Percentiles rank a stretch among this genome's conserved stretches.
phyloP scores from a whole-genome alignment of 257 asterid genomes.

The Ajuga chamaepitys region DNA sequence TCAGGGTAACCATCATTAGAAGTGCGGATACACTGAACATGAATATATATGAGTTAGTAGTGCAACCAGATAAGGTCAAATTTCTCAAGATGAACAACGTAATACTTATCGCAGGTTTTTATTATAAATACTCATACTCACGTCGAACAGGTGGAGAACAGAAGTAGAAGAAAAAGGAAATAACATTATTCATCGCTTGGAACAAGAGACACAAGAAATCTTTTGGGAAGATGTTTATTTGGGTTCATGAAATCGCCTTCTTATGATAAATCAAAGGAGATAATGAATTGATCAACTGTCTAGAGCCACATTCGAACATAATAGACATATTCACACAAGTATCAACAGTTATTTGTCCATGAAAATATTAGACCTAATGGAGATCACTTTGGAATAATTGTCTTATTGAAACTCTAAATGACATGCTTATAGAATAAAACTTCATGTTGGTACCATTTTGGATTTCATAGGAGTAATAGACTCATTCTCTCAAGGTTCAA shows the following conservation, averaged over 20 bases:
- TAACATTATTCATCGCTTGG: background rate
- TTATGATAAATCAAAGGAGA: background rate
- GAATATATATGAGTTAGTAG: slow-evolving; percentile 8
- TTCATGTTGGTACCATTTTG: no score
- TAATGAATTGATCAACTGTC: background rate
- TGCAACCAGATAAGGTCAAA: background rate
- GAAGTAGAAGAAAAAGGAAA: background rate
- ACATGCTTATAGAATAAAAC: background rate
- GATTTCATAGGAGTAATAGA: no score
- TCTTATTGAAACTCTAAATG: background rate
- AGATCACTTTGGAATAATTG: background rate
- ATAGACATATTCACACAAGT: background rate
- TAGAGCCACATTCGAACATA: background rate
- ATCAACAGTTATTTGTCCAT: background rate
- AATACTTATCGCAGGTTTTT: background rate
- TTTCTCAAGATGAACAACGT: background rate
- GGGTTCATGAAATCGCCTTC: background rate
- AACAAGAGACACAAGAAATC: background rate
- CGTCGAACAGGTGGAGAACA: background rate
- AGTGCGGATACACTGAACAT: slow-evolving; percentile 85
- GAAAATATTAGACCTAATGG: background rate
- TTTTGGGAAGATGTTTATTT: background rate
- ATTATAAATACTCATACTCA: background rate
- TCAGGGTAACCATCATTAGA: slow-evolving; percentile 95
- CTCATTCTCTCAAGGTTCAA: background rate